phyloP scores from a whole-genome alignment of 2,329 filamentous ascomycete species.

The Neospermospora avenae region DNA sequence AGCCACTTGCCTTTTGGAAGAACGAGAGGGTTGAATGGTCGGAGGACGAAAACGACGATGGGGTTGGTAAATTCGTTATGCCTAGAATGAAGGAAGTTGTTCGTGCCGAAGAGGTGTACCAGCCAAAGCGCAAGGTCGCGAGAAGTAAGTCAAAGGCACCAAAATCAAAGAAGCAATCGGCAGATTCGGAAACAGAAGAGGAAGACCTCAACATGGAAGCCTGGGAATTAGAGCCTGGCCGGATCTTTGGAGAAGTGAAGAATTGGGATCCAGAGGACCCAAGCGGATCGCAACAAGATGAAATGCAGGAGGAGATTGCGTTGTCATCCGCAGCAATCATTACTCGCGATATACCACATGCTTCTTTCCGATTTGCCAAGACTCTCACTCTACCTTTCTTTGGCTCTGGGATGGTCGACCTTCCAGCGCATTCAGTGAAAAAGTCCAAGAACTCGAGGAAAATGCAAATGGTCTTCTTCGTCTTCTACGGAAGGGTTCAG shows the following conservation, averaged over 20 bases:
- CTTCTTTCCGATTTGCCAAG: slow-evolving; percentile 85
- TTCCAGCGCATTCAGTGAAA: slow-evolving; percentile 81
- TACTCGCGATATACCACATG: slow-evolving; percentile 56
- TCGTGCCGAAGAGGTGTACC: slow-evolving; percentile 61
- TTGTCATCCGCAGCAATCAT: slow-evolving; percentile 49
- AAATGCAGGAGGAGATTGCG: slow-evolving; percentile 54
- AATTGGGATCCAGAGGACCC: slow-evolving; percentile 62
- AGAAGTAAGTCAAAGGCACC: slow-evolving; percentile 31
- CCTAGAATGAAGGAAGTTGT: slow-evolving; percentile 74
- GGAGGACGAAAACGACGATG: slow-evolving; percentile 51
- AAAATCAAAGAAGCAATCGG: slow-evolving; percentile 42
- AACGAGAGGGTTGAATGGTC: slow-evolving; percentile 74
- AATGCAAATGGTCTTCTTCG: slow-evolving; percentile 97
- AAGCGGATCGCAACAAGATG: slow-evolving; percentile 50
- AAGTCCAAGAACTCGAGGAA: slow-evolving; percentile 86
- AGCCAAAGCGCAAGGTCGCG: slow-evolving; percentile 34
- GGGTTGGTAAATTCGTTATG: slow-evolving; percentile 56
- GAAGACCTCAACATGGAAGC: slow-evolving; percentile 53
- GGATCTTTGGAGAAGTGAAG: slow-evolving; percentile 60
- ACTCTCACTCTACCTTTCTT: slow-evolving; percentile 82
- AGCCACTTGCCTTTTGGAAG: slow-evolving; percentile 81
- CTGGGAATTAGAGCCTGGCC: slow-evolving; percentile 68
- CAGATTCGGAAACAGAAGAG: slow-evolving; percentile 25
- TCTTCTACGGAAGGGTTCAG: slow-evolving; percentile 76
- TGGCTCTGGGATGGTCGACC: slow-evolving; percentile 83